These are phyloP conservation scores for Didymella sp. DNA, from an alignment of 2,329 filamentous ascomycete species.

Conservation along the genomic window DNA sequence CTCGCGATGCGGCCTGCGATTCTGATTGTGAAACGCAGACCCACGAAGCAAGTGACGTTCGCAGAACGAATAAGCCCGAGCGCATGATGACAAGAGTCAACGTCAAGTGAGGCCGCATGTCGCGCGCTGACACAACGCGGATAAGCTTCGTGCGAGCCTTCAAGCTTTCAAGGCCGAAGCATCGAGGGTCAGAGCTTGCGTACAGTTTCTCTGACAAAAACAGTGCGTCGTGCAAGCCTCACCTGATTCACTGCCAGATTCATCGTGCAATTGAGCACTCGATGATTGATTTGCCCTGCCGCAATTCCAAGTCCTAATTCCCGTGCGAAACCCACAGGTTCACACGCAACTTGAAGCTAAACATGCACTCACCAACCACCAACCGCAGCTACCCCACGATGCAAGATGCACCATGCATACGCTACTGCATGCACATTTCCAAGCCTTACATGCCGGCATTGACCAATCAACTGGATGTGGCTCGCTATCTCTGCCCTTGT, in stretches of 20 bases:
- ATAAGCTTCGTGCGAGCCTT: slow-evolving; percentile 7
- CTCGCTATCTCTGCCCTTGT: slow-evolving; percentile 12
- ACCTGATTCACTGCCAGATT: not conserved
- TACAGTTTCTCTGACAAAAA: slow-evolving; percentile 6
- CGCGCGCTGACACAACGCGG: slow-evolving; percentile 8
- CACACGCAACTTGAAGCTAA: slow-evolving; percentile 5
- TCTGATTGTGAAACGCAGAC: slow-evolving; percentile 3
- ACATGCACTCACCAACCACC: slow-evolving; percentile 16
- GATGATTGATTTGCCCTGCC: not conserved
- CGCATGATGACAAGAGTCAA: not conserved
- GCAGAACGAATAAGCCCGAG: slow-evolving; percentile 2
- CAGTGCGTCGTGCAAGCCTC: not conserved
- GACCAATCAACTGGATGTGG: slow-evolving; percentile 3
- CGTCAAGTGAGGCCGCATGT: slow-evolving; percentile 2
- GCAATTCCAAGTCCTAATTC: not conserved
- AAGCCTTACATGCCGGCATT: slow-evolving; percentile 9
- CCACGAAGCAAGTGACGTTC: slow-evolving; percentile 5
- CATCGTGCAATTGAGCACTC: not conserved
- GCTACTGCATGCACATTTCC: slow-evolving; percentile 20
- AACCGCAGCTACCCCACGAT: slow-evolving; percentile 19
- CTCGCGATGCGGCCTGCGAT: not conserved
- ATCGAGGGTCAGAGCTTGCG: slow-evolving; percentile 3
- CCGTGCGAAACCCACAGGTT: slow-evolving; percentile 5
- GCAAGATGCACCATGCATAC: slow-evolving; percentile 10
- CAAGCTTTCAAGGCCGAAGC: not conserved